Percentiles rank a stretch among this genome's conserved stretches.
Conservation (phyloP, 2,329 filamentous ascomycete species). For the Mycosphaerella sp. region DNA sequence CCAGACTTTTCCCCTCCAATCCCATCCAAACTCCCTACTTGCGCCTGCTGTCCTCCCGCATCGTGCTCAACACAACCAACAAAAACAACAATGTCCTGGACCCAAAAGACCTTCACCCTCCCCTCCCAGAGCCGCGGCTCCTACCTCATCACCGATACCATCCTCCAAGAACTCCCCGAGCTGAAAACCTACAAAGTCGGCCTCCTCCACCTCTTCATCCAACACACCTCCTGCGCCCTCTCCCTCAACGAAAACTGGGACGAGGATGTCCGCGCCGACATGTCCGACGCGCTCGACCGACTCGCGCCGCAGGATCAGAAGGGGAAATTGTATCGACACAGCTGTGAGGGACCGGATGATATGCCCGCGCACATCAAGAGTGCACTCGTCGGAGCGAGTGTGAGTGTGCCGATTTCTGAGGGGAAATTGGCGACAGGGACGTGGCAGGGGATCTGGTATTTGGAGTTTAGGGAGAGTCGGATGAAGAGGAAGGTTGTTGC, state of each 20-base stretch:
- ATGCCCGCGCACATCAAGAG: constrained; percentile 98
- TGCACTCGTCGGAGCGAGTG: constrained; percentile 77
- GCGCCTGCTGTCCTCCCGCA: constrained; percentile 31
- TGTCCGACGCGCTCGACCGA: constrained; percentile 87
- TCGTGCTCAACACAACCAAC: constrained; percentile 20
- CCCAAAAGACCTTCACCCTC: constrained; percentile 77
- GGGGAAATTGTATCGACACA: constrained; percentile 67
- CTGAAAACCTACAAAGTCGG: constrained; percentile 77
- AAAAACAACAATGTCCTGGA: constrained; percentile 53
- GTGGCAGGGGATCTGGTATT: constrained; percentile 91
- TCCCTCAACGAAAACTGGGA: constrained; percentile 91
- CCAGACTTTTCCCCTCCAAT: constrained; percentile 31
- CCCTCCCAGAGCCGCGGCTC: constrained; percentile 71
- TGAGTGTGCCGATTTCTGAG: constrained; percentile 85
- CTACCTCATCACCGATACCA: constrained; percentile 79
- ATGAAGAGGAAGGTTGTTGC: constrained; percentile 80
- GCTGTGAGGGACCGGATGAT: constrained; percentile 80
- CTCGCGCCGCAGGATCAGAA: constrained; percentile 73
- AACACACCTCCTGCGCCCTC: constrained; percentile 89
- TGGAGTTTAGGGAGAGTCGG: constrained; percentile 74
- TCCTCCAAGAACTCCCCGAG: constrained; percentile 68
- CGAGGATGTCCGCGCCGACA: constrained; percentile 73
- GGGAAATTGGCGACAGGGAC: constrained; percentile 65
- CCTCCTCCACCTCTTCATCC: constrained; percentile 81
- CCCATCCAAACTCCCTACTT: constrained; percentile 25